Conservation (phyloP, 441 rosid species). For the Francoa sonchifolia region DNA sequence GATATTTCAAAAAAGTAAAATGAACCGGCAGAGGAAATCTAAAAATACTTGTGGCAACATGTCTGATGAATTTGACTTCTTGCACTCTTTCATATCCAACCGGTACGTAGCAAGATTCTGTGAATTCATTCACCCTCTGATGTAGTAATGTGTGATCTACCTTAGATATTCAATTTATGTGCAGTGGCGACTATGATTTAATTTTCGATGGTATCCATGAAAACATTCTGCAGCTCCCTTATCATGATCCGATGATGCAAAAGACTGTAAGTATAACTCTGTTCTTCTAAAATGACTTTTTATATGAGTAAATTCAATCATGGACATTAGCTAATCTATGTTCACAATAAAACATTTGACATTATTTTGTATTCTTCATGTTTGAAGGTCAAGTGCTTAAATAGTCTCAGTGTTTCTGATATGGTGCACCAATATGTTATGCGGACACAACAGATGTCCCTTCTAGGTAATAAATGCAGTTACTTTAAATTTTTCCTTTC, state of each 20-base stretch:
- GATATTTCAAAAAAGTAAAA: conserved; percentile 81
- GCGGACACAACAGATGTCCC: conserved; percentile 69
- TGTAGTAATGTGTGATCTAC: conserved; percentile 6
- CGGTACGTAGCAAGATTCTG: conserved; percentile 36
- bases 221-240: conserved; percentile 73
- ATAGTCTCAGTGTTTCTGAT: conserved; percentile 69
- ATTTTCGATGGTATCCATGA: conserved; percentile 85
- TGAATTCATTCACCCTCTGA: too few species aligned
- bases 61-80: conserved; percentile 42
- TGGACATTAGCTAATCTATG: conserved; percentile 13
- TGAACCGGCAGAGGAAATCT: conserved; percentile 36
- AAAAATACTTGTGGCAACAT: conserved; percentile 18
- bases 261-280: conserved; percentile 63
- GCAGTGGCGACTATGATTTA: conserved; percentile 90
- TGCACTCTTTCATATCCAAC: conserved; percentile 58
- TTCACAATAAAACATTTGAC: conserved; percentile 12
- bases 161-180: conserved; percentile 22
- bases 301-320: conserved; percentile 9
- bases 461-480: conserved; percentile 39
- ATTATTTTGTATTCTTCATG: conserved; percentile 11
- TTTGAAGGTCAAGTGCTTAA: conserved; percentile 67
- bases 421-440: conserved; percentile 49
- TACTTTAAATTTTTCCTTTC: conserved; percentile 4
- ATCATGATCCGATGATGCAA: conserved; percentile 92
- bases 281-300: conserved; percentile 10